Conservation (phyloP, 2,329 filamentous ascomycete genomes). For the Lasiodiplodia citricola region DNA sequence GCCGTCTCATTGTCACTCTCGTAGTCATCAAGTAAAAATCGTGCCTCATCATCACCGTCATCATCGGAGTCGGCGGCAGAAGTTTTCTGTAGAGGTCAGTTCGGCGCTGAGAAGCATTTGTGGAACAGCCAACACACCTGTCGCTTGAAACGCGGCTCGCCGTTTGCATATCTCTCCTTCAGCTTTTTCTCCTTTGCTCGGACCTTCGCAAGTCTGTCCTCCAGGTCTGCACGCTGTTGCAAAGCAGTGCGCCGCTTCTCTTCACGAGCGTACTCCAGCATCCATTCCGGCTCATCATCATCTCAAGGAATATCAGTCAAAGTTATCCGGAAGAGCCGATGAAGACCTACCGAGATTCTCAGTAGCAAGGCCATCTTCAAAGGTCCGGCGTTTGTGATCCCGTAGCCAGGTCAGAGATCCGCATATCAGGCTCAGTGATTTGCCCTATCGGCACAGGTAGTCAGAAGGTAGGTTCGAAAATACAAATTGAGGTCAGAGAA, state of each 20-base stretch:
- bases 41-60: conserved; percentile 59
- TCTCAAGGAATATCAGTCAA: conserved; percentile 37
- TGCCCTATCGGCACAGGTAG: conserved; percentile 61
- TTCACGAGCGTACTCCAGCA: conserved; percentile 75
- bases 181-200: conserved; percentile 67
- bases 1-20: conserved; percentile 64
- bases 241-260: conserved; percentile 71
- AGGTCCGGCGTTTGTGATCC: conserved; percentile 69
- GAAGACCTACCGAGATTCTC: conserved; percentile 45
- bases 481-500: too few relatives aligned
- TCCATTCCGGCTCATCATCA: conserved; percentile 81
- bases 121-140: conserved; percentile 38
- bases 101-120: too few relatives aligned
- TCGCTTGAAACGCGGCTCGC: conserved; percentile 57
- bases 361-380: conserved; percentile 60
- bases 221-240: conserved; percentile 72
- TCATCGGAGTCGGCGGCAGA: conserved; percentile 24
- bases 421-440: conserved; percentile 91
- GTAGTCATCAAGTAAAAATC: conserved; percentile 79
- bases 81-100: conserved; percentile 33
- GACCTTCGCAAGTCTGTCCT: conserved; percentile 70
- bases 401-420: conserved; percentile 90
- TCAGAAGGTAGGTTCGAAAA: neutral
- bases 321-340: neutral
- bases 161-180: conserved; percentile 55